Percentiles rank a stretch among this genome's conserved stretches.
Conservation (phyloP, 495 filamentous ascomycete genomes). For the Immersiella caudata region DNA sequence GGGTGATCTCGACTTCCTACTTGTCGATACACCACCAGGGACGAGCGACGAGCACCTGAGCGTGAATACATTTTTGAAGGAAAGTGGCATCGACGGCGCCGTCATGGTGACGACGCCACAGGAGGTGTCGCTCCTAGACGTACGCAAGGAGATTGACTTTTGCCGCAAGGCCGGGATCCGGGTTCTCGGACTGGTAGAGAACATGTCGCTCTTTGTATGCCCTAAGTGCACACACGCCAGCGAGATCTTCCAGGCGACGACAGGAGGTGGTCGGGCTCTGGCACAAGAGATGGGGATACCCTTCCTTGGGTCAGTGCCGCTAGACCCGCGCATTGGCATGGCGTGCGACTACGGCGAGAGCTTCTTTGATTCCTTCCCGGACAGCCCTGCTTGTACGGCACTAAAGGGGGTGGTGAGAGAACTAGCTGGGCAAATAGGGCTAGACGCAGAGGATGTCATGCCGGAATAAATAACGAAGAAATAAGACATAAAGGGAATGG, state of each 20-base stretch:
- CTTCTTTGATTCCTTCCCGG: constrained; percentile 90
- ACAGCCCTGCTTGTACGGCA: constrained; percentile 83
- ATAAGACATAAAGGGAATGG: constrained; percentile 15
- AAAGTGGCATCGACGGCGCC: constrained; percentile 87
- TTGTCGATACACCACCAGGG: constrained; percentile 94
- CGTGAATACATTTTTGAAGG: constrained; percentile 84
- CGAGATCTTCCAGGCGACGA: constrained; percentile 89
- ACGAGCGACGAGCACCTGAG: constrained; percentile 94
- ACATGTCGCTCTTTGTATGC: constrained; percentile 97
- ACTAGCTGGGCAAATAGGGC: constrained; percentile 65
- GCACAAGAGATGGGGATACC: constrained; percentile 84
- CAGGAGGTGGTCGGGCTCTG: constrained; percentile 78
- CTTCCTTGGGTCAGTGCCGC: constrained; percentile 87
- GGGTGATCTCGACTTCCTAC: constrained; percentile 89
- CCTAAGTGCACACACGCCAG: constrained; percentile 79
- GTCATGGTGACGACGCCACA: constrained; percentile 94
- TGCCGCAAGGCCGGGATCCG: constrained; percentile 91
- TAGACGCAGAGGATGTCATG: constrained; percentile 45
- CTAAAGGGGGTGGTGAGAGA: constrained; percentile 74
- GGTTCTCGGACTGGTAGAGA: constrained; percentile 90
- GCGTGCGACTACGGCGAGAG: constrained; percentile 96
- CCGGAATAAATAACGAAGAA: constrained; percentile 33
- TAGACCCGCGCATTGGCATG: constrained; percentile 94
- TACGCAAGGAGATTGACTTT: constrained; percentile 95
- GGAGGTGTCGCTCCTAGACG: constrained; percentile 89